Evolutionary conservation across 1,284 basidiomycete genomes (phyloP).

Genomic region (Apiotrichum domesticum): DNA sequence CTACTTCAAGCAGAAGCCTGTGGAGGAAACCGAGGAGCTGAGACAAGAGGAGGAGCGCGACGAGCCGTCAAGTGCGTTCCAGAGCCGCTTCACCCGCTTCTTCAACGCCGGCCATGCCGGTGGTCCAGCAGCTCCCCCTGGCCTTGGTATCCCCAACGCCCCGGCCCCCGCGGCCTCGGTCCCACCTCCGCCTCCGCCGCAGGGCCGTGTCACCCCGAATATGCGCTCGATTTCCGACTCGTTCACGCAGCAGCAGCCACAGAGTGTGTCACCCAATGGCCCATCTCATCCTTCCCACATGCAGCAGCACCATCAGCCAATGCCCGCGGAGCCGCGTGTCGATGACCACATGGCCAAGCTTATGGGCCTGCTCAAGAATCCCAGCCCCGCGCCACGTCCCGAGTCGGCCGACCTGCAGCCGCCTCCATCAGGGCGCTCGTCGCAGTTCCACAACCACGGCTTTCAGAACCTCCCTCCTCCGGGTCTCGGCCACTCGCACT

Average conservation of each 20-base stretch:
- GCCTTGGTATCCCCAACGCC: not conserved
- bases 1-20: conserved; percentile 32
- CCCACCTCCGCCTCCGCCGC: not conserved
- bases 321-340: conserved; percentile 2
- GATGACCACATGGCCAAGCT: conserved; percentile 36
- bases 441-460: conserved; percentile 3
- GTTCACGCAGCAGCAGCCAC: conserved; percentile 3
- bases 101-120: conserved; percentile 19
- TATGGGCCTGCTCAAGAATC: conserved; percentile 37
- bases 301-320: not conserved
- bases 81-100: conserved; percentile 40
- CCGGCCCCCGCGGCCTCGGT: not conserved
- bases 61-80: conserved; percentile 21
- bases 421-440: not conserved
- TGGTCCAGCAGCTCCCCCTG: not conserved
- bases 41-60: conserved; percentile 12
- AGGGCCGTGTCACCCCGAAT: conserved; percentile 1
- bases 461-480: conserved; percentile 8
- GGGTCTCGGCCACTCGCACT: conserved; percentile 10
- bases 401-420: conserved; percentile 8
- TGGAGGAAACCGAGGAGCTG: conserved; percentile 13
- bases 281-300: not conserved
- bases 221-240: not conserved
- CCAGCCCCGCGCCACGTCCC: conserved; percentile 14
- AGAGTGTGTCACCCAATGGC: conserved; percentile 3